Conservation (phyloP, 306 rosid species). For the Quercus berberidifolia region DNA sequence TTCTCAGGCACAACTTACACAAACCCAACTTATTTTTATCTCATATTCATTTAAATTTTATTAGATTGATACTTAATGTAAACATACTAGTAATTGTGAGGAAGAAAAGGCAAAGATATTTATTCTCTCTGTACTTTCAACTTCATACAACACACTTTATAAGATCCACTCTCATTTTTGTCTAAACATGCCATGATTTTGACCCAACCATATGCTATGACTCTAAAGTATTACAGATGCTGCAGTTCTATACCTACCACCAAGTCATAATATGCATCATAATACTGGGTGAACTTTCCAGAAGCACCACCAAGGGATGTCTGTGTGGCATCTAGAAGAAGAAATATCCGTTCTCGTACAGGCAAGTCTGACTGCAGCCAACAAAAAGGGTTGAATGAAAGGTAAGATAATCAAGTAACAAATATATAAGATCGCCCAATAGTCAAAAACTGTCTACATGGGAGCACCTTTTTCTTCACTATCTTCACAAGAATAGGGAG, state of each 20-base stretch:
- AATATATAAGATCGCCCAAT: neutral
- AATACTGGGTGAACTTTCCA: slow-evolving; percentile 91
- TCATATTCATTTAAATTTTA: neutral
- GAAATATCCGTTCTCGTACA: slow-evolving; percentile 84
- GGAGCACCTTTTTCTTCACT: slow-evolving; percentile 89
- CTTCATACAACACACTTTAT: neutral
- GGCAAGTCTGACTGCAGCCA: slow-evolving; percentile 78
- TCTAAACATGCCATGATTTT: neutral
- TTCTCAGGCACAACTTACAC: no score
- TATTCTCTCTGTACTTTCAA: neutral
- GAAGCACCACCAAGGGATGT: slow-evolving; percentile 97
- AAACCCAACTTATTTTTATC: no score
- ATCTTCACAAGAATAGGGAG: slow-evolving; percentile 77
- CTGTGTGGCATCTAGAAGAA: slow-evolving; percentile 92
- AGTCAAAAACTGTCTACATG: neutral
- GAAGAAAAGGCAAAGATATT: neutral
- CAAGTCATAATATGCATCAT: slow-evolving; percentile 78
- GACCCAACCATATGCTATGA: slow-evolving; percentile 6
- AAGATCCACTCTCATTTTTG: neutral
- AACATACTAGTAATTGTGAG: neutral
- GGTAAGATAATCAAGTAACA: slow-evolving; percentile 3
- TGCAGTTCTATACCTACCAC: slow-evolving; percentile 62
- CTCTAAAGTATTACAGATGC: neutral
- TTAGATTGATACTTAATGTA: neutral
- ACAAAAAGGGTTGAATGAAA: slow-evolving; percentile 6